Conservation (phyloP, 2,329 filamentous ascomycete genomes). For the Didymella exigua region DNA sequence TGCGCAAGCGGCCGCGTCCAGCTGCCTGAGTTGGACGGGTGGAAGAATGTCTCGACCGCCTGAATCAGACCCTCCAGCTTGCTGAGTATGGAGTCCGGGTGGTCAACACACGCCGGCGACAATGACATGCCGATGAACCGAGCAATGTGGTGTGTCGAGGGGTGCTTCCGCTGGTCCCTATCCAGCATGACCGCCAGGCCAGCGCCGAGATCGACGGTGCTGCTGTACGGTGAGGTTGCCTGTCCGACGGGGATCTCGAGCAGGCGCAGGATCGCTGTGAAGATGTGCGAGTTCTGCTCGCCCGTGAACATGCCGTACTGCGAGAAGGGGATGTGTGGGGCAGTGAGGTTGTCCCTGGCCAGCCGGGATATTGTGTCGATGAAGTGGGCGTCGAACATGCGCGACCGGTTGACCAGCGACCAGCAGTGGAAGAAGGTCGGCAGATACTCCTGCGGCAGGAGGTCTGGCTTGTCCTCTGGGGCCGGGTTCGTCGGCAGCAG, state of each 20-base stretch:
- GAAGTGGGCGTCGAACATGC: constrained; percentile 82
- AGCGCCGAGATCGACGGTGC: constrained; percentile 77
- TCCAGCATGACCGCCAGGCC: constrained; percentile 87
- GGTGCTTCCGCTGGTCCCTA: constrained; percentile 91
- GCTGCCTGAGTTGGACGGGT: constrained; percentile 90
- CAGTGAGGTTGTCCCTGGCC: constrained; percentile 79
- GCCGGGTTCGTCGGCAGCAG: constrained; percentile 84
- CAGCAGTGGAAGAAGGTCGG: constrained; percentile 96
- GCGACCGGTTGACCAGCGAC: constrained; percentile 90
- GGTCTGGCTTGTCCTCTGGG: constrained; percentile 70
- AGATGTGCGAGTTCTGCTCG: constrained; percentile 90
- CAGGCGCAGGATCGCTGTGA: constrained; percentile 85
- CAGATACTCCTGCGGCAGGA: constrained; percentile 87
- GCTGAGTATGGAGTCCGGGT: constrained; percentile 78
- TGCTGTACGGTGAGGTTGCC: constrained; percentile 87
- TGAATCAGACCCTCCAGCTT: constrained; percentile 91
- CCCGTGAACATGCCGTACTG: constrained; percentile 90
- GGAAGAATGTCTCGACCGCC: constrained; percentile 97
- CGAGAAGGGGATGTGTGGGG: constrained; percentile 76
- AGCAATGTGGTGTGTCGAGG: constrained; percentile 87
- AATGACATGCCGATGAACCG: constrained; percentile 92
- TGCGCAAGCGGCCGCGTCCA: constrained; percentile 93
- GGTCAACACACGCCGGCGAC: constrained; percentile 79
- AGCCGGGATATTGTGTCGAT: constrained; percentile 89
- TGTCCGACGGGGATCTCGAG: constrained; percentile 97